These are phyloP conservation scores for Hypoxylon cercidicola DNA, from an alignment of 495 filamentous ascomycete genomes.

Conservation along the genomic window DNA sequence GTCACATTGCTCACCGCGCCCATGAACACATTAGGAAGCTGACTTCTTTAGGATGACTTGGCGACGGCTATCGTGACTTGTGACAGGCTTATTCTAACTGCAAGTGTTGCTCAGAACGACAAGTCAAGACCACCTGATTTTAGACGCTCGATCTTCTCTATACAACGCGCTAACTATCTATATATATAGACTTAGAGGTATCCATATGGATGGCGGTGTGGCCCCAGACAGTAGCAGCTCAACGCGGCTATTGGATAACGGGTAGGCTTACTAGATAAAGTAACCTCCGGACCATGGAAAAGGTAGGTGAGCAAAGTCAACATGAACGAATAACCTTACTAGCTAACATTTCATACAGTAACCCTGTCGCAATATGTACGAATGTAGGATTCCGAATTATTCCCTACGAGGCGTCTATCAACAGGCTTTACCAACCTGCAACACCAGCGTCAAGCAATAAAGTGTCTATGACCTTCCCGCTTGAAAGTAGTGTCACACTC, in stretches of 20 bases:
- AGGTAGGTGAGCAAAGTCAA: conserved; percentile 8
- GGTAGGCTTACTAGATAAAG: conserved; percentile 26
- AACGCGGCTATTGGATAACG: conserved; percentile 23
- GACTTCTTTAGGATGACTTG: conserved; percentile 36
- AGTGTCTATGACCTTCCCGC: conserved; percentile 35
- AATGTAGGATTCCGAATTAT: conserved; percentile 7
- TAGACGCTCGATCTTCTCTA: conserved; percentile 9
- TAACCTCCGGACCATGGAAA: conserved; percentile 15
- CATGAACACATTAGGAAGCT: conserved; percentile 40
- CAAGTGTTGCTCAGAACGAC: conserved; percentile 13
- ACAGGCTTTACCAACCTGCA: conserved; percentile 39
- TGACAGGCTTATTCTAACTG: conserved; percentile 18
- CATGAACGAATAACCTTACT: conserved; percentile 15
- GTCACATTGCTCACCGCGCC: conserved; percentile 30
- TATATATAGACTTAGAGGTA: neutral
- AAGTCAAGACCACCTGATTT: conserved; percentile 19
- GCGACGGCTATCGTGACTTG: conserved; percentile 28
- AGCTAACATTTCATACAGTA: conserved; percentile 3
- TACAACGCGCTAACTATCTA: conserved; percentile 8
- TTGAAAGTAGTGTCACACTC: conserved; percentile 31
- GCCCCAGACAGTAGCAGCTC: neutral
- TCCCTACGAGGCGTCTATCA: neutral
- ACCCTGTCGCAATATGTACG: conserved; percentile 5
- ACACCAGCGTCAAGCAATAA: conserved; percentile 38
- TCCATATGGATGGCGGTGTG: conserved; percentile 3